Evolutionary conservation across 1,139 yeast species (phyloP).

Genomic region (Geotrichum fermentans): DNA sequence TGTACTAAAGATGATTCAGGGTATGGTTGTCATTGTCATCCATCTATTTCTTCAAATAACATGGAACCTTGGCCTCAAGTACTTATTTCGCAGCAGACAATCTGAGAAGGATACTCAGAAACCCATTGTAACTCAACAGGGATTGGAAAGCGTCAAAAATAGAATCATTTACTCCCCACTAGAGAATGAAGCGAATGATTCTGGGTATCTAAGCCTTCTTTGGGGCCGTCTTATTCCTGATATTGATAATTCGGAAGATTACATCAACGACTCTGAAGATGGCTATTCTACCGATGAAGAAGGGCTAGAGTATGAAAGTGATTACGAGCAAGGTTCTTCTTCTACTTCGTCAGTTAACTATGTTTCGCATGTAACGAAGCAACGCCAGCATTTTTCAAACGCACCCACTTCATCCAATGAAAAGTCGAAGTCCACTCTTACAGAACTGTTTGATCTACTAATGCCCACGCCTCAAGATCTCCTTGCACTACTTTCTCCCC

Average conservation of each 20-base stretch:
- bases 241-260: conserved; percentile 28
- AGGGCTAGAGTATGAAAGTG: conserved; percentile 23
- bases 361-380: conserved; percentile 10
- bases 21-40: conserved; percentile 4
- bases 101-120: neutral
- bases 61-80: conserved; percentile 14
- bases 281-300: conserved; percentile 25
- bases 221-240: conserved; percentile 29
- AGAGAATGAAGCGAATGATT: conserved; percentile 17
- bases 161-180: conserved; percentile 21
- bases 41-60: conserved; percentile 6
- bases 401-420: neutral
- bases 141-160: conserved; percentile 20
- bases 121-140: conserved; percentile 12
- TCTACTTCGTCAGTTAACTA: conserved; percentile 11
- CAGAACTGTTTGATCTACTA: conserved; percentile 27
- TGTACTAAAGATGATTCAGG: conserved; percentile 12
- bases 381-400: conserved; percentile 7
- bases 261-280: conserved; percentile 21
- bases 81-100: neutral
- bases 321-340: conserved; percentile 19
- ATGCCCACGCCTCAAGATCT: conserved; percentile 26
- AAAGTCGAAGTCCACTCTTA: conserved; percentile 13
- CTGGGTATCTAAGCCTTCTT: conserved; percentile 23
- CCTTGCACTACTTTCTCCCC: conserved; percentile 27